These are phyloP conservation scores for Raphanus raphanistrum DNA, from an alignment of 345 rosid species.

Conservation along the genomic window DNA sequence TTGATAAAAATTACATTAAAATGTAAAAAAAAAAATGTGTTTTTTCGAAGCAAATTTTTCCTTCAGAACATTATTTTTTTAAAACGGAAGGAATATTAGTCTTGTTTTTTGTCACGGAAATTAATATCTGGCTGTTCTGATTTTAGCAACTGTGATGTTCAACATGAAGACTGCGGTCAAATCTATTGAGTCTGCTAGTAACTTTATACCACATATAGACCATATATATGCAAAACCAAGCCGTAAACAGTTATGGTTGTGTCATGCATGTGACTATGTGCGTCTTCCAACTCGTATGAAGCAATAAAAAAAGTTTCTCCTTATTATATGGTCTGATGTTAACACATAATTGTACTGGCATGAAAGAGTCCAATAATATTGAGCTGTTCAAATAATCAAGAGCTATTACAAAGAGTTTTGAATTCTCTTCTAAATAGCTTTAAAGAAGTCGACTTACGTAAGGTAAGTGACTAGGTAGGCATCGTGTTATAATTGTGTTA, in stretches of 20 bases:
- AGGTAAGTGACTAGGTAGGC: background rate
- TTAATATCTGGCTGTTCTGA: background rate
- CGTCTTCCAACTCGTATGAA: slow-evolving; percentile 12
- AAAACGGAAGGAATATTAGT: background rate
- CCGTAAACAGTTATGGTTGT: background rate
- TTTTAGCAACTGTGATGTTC: background rate
- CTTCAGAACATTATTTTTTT: background rate
- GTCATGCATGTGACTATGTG: slow-evolving; percentile 12
- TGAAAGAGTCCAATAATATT: slow-evolving; percentile 1
- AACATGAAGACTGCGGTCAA: background rate
- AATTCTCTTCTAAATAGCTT: background rate
- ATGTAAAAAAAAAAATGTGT: no score
- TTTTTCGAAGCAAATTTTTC: no score
- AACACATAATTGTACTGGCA: background rate
- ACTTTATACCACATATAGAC: background rate
- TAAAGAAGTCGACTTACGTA: no score
- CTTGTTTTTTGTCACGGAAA: background rate
- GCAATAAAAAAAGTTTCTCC: background rate
- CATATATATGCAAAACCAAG: background rate
- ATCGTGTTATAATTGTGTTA: background rate
- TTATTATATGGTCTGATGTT: background rate
- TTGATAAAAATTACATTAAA: no score
- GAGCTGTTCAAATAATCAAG: background rate
- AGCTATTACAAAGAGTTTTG: background rate
- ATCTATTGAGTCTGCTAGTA: background rate